A percentile compares a stretch with the other conserved stretches of the same genome.
These are phyloP conservation scores for Didymella keratinophila DNA, from an alignment of 2,329 filamentous ascomycete genomes.

Conservation along the genomic window DNA sequence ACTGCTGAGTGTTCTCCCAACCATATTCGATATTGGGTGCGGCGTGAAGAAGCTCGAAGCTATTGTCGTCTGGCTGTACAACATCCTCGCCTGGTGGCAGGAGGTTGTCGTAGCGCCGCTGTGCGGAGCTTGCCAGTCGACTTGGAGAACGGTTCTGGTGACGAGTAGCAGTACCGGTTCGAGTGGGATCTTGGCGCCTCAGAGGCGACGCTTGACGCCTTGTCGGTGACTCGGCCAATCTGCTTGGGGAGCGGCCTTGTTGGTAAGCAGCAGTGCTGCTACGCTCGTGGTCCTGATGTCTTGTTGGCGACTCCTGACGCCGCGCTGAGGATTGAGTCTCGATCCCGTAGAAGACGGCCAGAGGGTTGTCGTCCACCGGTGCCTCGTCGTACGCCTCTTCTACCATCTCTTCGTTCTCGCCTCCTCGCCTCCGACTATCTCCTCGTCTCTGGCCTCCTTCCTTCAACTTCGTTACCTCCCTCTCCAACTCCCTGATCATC, in stretches of 20 bases:
- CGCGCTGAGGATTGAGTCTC: not conserved
- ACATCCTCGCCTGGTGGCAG: conserved; percentile 1
- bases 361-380: conserved; percentile 1
- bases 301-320: not conserved
- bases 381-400: not conserved
- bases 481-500: conserved; percentile 21
- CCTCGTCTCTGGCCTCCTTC: not conserved
- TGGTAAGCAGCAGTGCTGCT: not conserved
- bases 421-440: not conserved
- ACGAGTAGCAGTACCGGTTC: not conserved
- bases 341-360: conserved; percentile 10
- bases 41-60: not conserved
- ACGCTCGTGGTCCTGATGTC: not conserved
- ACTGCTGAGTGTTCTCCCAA: conserved; percentile 18
- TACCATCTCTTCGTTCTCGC: not conserved
- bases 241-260: not conserved
- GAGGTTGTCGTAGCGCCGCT: not conserved
- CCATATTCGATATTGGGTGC: not conserved
- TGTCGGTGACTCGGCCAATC: not conserved
- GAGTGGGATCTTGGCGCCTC: too few relatives aligned
- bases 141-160: not conserved
- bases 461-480: conserved; percentile 18
- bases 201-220: not conserved
- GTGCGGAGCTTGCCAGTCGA: not conserved
- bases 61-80: conserved; percentile 16